Evolutionary conservation across 202 grass and related monocot species (phyloP), one percentile per base, ranked within the genome.

Genomic region (Setaria viridis): DNA sequence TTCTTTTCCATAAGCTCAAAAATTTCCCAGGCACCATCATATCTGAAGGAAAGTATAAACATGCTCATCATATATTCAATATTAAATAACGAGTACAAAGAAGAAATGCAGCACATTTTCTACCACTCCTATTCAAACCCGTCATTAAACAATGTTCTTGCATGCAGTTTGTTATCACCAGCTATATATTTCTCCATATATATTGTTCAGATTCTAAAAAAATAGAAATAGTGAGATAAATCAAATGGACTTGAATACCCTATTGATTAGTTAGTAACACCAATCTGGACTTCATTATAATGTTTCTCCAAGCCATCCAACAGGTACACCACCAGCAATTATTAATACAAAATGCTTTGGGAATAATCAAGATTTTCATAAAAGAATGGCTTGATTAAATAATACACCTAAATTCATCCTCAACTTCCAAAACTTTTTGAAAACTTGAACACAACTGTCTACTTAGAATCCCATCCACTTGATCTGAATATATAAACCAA

Each of bases 1-100:
- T 91, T 98, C 80, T 82, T 85, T 90, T 98, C 93, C 79, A 98
- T 90, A 33, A 85, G 70, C 54, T 95, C 85, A 72, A 88, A 95
- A 86, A 93, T 83, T 87, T 89, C 85, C 91, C 91, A 93, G 55
- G 91, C 87, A 90, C 85, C 84, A 86, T 93, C 93, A 79, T 87
- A 98, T 80, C 95, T 95, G 87, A 75, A 90, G 58, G 49, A 35
- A 20, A n/a, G 42, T 21, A 80, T 12, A 62, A 55, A 76, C 35
- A 74, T 72, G 73, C 43, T 78, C 29, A 84, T 74, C 39, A 41
- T 13, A 83, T 5, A 69, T 34, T 21, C 70, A 80, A 80, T 41
- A n/a, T 29, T 68, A 55, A 80, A 39, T 54, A 35, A 55, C 6
- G 41, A 21, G 39, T 53, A 66, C 11, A 68, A 53, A 68, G 45